phyloP scores from a whole-genome alignment of 495 filamentous ascomycete genomes.

The Peziza echinospora region DNA sequence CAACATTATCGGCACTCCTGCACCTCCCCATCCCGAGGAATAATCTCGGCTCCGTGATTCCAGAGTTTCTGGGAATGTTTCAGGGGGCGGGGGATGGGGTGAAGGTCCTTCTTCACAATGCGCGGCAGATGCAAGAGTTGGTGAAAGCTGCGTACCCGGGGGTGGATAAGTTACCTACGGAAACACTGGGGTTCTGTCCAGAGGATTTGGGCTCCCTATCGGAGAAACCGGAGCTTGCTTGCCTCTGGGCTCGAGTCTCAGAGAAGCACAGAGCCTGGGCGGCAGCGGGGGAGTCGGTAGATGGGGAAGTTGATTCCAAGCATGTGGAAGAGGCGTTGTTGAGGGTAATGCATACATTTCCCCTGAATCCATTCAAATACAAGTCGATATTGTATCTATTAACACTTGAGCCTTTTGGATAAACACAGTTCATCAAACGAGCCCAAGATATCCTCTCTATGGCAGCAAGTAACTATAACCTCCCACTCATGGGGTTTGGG shows the following conservation, averaged over 20 bases:
- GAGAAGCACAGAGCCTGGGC: no score
- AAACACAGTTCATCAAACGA: conserved; percentile 7
- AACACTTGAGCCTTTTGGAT: no score
- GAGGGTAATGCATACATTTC: no score
- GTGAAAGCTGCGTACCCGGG: conserved; percentile 46
- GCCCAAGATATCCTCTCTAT: conserved; percentile 17
- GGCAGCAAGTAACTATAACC: conserved; percentile 78
- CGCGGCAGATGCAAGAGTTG: conserved; percentile 52
- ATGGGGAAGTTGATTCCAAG: no score
- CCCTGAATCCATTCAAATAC: no score
- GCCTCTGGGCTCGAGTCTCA: no score
- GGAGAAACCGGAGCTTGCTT: conserved; percentile 39
- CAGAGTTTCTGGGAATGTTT: conserved; percentile 60
- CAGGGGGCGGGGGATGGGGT: conserved; percentile 34
- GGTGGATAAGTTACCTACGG: conserved; percentile 29
- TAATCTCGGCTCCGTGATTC: conserved; percentile 72
- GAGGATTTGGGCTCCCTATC: conserved; percentile 27
- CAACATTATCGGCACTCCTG: conserved; percentile 68
- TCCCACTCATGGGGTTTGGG: conserved; percentile 35
- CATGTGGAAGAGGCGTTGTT: neutral
- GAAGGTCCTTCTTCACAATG: conserved; percentile 50
- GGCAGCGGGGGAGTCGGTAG: no score
- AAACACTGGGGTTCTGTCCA: no score
- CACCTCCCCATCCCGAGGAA: conserved; percentile 84
- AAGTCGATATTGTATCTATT: no score